These are phyloP conservation scores for Pneumocystis canis DNA, from an alignment of 1,139 yeast species.

Conservation along the genomic window DNA sequence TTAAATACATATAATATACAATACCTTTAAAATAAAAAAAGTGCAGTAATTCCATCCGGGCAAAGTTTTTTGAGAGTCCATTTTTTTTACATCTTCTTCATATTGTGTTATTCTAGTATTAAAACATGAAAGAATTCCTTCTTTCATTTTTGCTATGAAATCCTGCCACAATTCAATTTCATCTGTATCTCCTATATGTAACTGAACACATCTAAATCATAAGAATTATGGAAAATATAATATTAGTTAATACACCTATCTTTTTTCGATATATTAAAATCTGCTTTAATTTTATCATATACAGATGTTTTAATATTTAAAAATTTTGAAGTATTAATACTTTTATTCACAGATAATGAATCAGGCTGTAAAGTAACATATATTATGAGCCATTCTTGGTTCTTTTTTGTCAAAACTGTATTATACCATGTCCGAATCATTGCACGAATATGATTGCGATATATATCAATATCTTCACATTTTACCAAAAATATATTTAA, in stretches of 20 bases:
- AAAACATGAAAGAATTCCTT: slow-evolving; percentile 42
- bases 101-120: slow-evolving; percentile 34
- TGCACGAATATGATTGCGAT: slow-evolving; percentile 67
- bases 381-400: slow-evolving; percentile 53
- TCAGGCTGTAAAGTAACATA: slow-evolving; percentile 20
- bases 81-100: slow-evolving; percentile 26
- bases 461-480: slow-evolving; percentile 53
- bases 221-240: slow-evolving; percentile 20
- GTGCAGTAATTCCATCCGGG: slow-evolving; percentile 34
- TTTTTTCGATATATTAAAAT: slow-evolving; percentile 37
- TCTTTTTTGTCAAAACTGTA: slow-evolving; percentile 31
- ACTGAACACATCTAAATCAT: slow-evolving; percentile 24
- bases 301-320: slow-evolving; percentile 39
- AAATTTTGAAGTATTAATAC: slow-evolving; percentile 21
- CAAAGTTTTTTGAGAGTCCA: slow-evolving; percentile 23
- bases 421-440: slow-evolving; percentile 68
- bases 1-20: slow-evolving; percentile 1
- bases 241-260: slow-evolving; percentile 22
- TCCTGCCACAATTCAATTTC: slow-evolving; percentile 39
- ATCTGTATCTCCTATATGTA: slow-evolving; percentile 20
- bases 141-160: slow-evolving; percentile 35
- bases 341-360: not conserved
- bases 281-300: slow-evolving; percentile 50
- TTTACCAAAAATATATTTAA: slow-evolving; percentile 55
- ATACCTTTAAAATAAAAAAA: slow-evolving; percentile 28